Percentiles rank a stretch among this genome's conserved stretches.
Conservation (phyloP, 768 basidiomycete genomes). For the Termitomyces sp. region DNA sequence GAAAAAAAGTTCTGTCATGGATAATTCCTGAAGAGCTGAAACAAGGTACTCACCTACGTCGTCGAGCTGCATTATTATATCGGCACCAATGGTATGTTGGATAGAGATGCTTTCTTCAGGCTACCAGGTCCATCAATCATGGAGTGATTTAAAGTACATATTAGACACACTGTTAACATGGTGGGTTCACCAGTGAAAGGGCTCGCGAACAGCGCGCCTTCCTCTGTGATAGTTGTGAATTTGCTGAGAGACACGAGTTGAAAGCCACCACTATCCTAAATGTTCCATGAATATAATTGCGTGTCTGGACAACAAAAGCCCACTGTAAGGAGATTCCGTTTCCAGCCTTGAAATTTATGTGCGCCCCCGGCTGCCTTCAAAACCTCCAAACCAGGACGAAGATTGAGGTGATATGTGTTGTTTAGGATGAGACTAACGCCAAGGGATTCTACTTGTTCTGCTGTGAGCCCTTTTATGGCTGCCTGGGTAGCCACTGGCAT, state of each 20-base stretch:
- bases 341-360: conserved; percentile 91
- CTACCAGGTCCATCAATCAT: conserved; percentile 27
- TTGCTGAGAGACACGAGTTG: conserved; percentile 83
- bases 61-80: conserved; percentile 94
- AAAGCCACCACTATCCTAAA: conserved; percentile 85
- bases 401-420: conserved; percentile 86
- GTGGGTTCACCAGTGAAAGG: conserved; percentile 86
- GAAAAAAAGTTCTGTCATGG: not conserved
- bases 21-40: not conserved
- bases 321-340: conserved; percentile 78
- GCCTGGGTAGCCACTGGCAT: conserved; percentile 95
- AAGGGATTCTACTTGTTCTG: conserved; percentile 77
- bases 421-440: conserved; percentile 83
- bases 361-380: conserved; percentile 76
- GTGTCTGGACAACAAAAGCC: not conserved
- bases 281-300: not conserved
- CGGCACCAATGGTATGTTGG: conserved; percentile 86
- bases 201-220: conserved; percentile 81
- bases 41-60: conserved; percentile 65
- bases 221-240: conserved; percentile 82
- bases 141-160: conserved; percentile 5
- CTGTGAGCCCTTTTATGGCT: conserved; percentile 86
- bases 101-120: conserved; percentile 90
- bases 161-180: conserved; percentile 68
- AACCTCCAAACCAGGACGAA: conserved; percentile 77